Percentiles rank a stretch among this genome's conserved stretches.
Conservation (phyloP, 306 rosid species). For the Quercus parvula region DNA sequence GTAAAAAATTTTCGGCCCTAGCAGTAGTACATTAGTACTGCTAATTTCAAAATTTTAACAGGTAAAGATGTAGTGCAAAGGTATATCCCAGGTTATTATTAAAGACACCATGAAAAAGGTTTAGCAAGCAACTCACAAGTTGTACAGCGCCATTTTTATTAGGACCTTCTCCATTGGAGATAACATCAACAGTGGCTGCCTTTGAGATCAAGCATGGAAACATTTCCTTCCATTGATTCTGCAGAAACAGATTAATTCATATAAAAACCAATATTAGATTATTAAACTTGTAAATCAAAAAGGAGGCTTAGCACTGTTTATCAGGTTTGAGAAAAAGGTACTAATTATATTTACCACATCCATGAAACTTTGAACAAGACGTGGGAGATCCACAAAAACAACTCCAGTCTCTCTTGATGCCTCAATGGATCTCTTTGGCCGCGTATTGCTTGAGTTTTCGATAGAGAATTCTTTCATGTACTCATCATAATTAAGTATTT, state of each 20-base stretch:
- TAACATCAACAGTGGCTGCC: slow-evolving; percentile 83
- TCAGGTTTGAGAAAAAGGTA: background rate
- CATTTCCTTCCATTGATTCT: slow-evolving; percentile 99
- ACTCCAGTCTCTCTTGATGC: slow-evolving; percentile 80
- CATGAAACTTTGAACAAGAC: slow-evolving; percentile 69
- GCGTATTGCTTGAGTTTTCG: slow-evolving; percentile 28
- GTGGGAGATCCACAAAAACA: slow-evolving; percentile 75
- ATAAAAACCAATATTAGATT: background rate
- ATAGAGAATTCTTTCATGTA: slow-evolving; percentile 59
- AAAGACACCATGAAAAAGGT: background rate
- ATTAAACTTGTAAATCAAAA: background rate
- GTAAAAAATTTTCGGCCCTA: no score
- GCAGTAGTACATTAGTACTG: no score
- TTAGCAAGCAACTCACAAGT: slow-evolving; percentile 49
- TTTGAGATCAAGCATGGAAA: slow-evolving; percentile 87
- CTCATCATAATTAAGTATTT: slow-evolving; percentile 86
- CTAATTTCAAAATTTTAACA: no score
- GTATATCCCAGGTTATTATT: background rate
- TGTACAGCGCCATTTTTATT: slow-evolving; percentile 75
- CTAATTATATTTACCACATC: slow-evolving; percentile 58
- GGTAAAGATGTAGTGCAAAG: no score
- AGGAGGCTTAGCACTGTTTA: background rate
- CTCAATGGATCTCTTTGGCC: slow-evolving; percentile 74
- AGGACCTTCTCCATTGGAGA: slow-evolving; percentile 74
- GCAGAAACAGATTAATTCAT: background rate